Evolutionary conservation across 768 basidiomycete species (phyloP).

Genomic region (Suillus bovinus): DNA sequence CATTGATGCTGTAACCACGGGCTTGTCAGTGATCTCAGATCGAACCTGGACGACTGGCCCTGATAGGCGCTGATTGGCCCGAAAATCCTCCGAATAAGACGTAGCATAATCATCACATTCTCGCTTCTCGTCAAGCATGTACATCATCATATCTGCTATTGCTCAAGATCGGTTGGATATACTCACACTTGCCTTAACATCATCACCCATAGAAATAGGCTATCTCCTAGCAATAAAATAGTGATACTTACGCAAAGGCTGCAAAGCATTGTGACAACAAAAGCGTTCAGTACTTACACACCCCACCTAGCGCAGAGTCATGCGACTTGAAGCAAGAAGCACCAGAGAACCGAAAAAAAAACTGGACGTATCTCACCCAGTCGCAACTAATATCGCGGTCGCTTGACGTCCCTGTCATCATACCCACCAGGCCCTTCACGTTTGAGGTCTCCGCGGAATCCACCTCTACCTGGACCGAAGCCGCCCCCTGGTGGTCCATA

Average conservation of each 20-base stretch:
- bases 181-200: constrained; percentile 8
- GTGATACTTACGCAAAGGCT: constrained; percentile 36
- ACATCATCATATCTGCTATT: not conserved
- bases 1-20: too few species aligned
- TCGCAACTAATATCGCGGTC: constrained; percentile 71
- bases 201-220: constrained; percentile 6
- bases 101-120: not conserved
- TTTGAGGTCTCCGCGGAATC: constrained; percentile 74
- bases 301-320: constrained; percentile 31
- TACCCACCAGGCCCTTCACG: constrained; percentile 73
- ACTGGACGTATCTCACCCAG: constrained; percentile 33
- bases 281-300: constrained; percentile 34
- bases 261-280: constrained; percentile 25
- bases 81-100: not conserved
- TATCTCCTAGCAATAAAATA: constrained; percentile 31
- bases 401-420: constrained; percentile 81
- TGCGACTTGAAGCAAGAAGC: constrained; percentile 28
- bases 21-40: not conserved
- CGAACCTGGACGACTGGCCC: not conserved
- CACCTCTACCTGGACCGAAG: constrained; percentile 48
- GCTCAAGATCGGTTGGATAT: not conserved
- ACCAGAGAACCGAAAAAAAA: constrained; percentile 25
- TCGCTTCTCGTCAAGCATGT: not conserved
- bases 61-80: not conserved
- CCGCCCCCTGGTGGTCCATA: constrained; percentile 49